These are phyloP conservation scores for Mycosphaerella sp. DNA, from an alignment of 2,329 filamentous ascomycete species.

Conservation along the genomic window DNA sequence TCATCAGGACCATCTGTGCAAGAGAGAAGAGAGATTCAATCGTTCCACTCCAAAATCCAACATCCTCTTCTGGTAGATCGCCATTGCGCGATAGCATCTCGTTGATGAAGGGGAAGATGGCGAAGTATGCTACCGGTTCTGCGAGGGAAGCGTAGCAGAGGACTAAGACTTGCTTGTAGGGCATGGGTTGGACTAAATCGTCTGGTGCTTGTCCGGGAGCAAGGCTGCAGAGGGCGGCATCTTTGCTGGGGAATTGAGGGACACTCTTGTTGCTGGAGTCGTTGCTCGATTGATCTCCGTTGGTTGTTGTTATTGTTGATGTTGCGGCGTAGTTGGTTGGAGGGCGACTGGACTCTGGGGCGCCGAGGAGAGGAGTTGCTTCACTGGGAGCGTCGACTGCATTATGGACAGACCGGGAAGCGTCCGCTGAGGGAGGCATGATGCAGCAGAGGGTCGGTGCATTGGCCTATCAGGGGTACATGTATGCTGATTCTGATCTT, in stretches of 20 bases:
- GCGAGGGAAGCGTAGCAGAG: slow-evolving; percentile 69
- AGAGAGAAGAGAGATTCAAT: slow-evolving; percentile 67
- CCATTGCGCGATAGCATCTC: slow-evolving; percentile 68
- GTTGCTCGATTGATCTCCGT: not conserved
- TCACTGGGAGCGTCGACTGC: slow-evolving; percentile 19
- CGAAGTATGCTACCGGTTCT: slow-evolving; percentile 77
- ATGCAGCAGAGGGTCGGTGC: too few species aligned
- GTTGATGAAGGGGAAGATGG: slow-evolving; percentile 71
- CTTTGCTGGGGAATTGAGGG: not conserved
- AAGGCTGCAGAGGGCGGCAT: not conserved
- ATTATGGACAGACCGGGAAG: slow-evolving; percentile 9
- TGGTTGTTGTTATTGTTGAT: slow-evolving; percentile 4
- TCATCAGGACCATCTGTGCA: slow-evolving; percentile 73
- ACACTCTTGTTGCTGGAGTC: not conserved
- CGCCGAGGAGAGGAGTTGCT: slow-evolving; percentile 24
- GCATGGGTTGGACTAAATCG: slow-evolving; percentile 43
- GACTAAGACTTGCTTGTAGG: slow-evolving; percentile 60
- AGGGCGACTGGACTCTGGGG: slow-evolving; percentile 15
- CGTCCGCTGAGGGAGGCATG: slow-evolving; percentile 19
- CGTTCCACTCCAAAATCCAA: slow-evolving; percentile 73
- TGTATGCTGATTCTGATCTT: not conserved
- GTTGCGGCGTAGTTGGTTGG: slow-evolving; percentile 8
- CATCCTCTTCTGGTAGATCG: slow-evolving; percentile 54
- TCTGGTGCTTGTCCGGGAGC: not conserved
- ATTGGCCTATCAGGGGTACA: too few species aligned